Evolutionary conservation across 805 yeast species (phyloP).

Genomic region (Komagataella kurtzmanii): DNA sequence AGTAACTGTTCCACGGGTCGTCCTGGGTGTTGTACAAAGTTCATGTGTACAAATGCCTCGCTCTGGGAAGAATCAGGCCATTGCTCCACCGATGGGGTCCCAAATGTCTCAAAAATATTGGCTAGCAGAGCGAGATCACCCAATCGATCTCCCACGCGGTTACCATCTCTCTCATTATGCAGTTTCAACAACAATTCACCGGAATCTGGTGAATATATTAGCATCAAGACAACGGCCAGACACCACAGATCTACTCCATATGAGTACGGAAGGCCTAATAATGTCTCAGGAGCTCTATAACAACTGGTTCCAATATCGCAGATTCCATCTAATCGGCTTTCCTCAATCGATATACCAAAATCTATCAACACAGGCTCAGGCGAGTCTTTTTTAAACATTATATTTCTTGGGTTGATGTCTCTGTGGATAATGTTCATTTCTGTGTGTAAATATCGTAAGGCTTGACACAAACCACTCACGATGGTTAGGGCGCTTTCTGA

Average conservation of each 20-base stretch:
- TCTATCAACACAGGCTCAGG: conserved; percentile 23
- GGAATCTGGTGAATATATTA: conserved; percentile 28
- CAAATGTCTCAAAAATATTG: conserved; percentile 41
- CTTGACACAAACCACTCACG: conserved; percentile 23
- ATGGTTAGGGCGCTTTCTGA: neutral
- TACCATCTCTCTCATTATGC: neutral
- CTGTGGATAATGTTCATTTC: conserved; percentile 48
- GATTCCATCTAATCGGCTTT: conserved; percentile 27
- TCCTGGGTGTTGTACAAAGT: conserved; percentile 12
- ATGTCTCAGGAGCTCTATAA: conserved; percentile 64
- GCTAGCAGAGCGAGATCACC: conserved; percentile 50
- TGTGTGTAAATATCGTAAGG: conserved; percentile 51
- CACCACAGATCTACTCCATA: conserved; percentile 61
- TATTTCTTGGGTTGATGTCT: conserved; percentile 70
- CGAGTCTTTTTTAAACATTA: conserved; percentile 15
- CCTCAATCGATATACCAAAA: conserved; percentile 41
- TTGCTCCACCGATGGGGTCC: conserved; percentile 37
- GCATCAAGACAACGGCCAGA: conserved; percentile 46
- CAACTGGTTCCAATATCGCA: conserved; percentile 55
- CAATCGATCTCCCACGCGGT: conserved; percentile 20
- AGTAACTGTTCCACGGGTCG: conserved; percentile 14
- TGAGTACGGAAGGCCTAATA: conserved; percentile 47
- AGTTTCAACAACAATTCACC: conserved; percentile 17
- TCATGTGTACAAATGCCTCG: conserved; percentile 19
- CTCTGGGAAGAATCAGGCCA: conserved; percentile 32